These are phyloP conservation scores for Crithidia sp. DNA, from an alignment of 208 protist genomes.

Conservation along the genomic window DNA sequence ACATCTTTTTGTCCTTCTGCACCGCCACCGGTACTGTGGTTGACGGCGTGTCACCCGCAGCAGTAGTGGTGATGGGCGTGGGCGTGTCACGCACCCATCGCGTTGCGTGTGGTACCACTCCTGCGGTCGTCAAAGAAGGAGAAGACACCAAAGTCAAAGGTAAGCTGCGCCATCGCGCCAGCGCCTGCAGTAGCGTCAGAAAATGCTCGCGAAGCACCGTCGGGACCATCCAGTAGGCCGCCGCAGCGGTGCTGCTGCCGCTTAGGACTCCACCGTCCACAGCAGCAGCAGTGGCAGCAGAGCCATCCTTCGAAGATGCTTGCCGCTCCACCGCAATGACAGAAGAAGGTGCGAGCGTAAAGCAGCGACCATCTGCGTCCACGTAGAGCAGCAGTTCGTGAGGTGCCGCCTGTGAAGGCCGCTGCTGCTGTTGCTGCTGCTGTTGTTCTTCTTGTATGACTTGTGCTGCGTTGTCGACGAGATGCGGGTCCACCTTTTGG, in stretches of 20 bases:
- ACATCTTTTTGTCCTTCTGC: background rate
- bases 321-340: slow-evolving; percentile 1
- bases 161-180: too few relatives aligned
- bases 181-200: slow-evolving; percentile 21
- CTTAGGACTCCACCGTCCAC: too few relatives aligned
- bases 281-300: background rate
- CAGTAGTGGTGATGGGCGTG: too few relatives aligned
- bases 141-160: too few relatives aligned
- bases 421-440: background rate
- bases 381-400: slow-evolving; percentile 11
- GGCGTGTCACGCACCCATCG: background rate
- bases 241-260: too few relatives aligned
- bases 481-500: background rate
- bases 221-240: slow-evolving; percentile 32
- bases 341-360: slow-evolving; percentile 24
- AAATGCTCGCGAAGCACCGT: slow-evolving; percentile 19
- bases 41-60: too few relatives aligned
- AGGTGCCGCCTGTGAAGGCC: background rate
- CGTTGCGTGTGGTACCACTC: background rate
- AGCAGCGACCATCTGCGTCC: slow-evolving; percentile 21
- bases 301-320: background rate
- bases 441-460: too few relatives aligned
- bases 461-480: background rate
- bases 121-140: too few relatives aligned
- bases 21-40: background rate